phyloP scores from a whole-genome alignment of 768 basidiomycete species.

The Mycena galopus region DNA sequence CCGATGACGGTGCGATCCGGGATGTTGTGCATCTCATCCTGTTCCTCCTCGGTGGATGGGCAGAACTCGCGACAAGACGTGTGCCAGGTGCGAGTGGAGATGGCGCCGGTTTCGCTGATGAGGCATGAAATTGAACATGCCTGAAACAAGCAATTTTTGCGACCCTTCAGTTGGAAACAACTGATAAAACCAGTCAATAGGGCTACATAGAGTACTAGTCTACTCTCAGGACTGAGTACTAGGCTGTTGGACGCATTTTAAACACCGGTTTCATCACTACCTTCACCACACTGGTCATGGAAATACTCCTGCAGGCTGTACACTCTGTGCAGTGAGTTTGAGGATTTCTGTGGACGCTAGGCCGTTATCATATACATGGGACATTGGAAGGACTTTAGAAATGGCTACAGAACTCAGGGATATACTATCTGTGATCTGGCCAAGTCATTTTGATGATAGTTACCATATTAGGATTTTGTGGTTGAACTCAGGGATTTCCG shows the following conservation, averaged over 20 bases:
- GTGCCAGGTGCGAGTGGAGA: too few relatives aligned
- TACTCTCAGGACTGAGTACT: constrained; percentile 13
- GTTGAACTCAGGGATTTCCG: too few relatives aligned
- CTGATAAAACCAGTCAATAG: neutral
- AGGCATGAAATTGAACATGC: neutral
- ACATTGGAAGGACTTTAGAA: neutral
- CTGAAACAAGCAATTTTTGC: neutral
- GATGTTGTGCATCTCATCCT: too few relatives aligned
- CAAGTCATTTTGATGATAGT: neutral
- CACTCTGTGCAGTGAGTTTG: neutral
- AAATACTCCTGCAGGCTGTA: neutral
- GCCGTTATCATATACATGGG: neutral
- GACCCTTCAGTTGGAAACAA: neutral
- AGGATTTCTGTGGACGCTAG: neutral
- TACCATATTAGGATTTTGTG: neutral
- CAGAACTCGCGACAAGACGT: too few relatives aligned
- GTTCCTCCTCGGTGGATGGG: too few relatives aligned
- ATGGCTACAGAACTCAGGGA: neutral
- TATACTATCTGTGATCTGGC: neutral
- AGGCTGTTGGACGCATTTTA: neutral
- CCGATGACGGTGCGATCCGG: too few relatives aligned
- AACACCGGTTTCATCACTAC: neutral
- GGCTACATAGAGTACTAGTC: constrained; percentile 2
- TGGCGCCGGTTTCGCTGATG: too few relatives aligned
- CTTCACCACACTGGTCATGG: neutral